A percentile compares a stretch with the other conserved stretches of the same genome.
Evolutionary conservation across 768 basidiomycete species (phyloP).

Genomic region (Pisolithus marmoratus): DNA sequence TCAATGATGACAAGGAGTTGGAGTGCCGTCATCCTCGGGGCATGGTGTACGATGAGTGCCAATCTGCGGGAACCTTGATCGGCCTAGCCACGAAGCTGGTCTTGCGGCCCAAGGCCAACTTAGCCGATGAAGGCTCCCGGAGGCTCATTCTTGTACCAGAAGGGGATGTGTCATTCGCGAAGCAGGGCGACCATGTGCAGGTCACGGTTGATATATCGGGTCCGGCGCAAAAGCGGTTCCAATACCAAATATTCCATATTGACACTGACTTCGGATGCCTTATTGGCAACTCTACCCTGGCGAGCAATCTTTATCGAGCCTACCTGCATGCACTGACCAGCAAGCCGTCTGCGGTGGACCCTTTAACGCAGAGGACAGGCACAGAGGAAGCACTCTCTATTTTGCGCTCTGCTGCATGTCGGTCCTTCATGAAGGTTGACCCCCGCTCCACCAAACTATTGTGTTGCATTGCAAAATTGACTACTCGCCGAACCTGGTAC

Average conservation of each 20-base stretch:
- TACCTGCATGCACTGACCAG: slow-evolving; percentile 40
- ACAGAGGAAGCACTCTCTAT: slow-evolving; percentile 34
- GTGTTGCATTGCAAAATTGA: slow-evolving; percentile 25
- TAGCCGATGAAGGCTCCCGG: not conserved
- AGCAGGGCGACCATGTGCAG: not conserved
- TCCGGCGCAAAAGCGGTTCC: not conserved
- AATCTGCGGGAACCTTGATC: slow-evolving; percentile 35
- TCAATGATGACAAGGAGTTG: slow-evolving; percentile 21
- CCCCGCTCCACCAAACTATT: slow-evolving; percentile 25
- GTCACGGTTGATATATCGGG: too few relatives aligned
- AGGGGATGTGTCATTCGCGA: not conserved
- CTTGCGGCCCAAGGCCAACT: slow-evolving; percentile 20
- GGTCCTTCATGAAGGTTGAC: slow-evolving; percentile 33
- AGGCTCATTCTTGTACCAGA: slow-evolving; percentile 11
- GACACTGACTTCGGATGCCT: slow-evolving; percentile 23
- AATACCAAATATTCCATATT: slow-evolving; percentile 20
- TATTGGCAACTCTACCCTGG: slow-evolving; percentile 13
- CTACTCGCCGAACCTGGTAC: slow-evolving; percentile 30
- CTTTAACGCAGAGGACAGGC: slow-evolving; percentile 37
- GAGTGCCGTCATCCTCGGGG: slow-evolving; percentile 33
- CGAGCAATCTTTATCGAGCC: slow-evolving; percentile 25
- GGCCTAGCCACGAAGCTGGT: slow-evolving; percentile 35
- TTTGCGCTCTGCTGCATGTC: slow-evolving; percentile 29
- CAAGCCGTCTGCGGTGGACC: slow-evolving; percentile 32
- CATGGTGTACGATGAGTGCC: slow-evolving; percentile 33